phyloP scores from a whole-genome alignment of 495 filamentous ascomycete genomes.

The Chaetomidium leptoderma region DNA sequence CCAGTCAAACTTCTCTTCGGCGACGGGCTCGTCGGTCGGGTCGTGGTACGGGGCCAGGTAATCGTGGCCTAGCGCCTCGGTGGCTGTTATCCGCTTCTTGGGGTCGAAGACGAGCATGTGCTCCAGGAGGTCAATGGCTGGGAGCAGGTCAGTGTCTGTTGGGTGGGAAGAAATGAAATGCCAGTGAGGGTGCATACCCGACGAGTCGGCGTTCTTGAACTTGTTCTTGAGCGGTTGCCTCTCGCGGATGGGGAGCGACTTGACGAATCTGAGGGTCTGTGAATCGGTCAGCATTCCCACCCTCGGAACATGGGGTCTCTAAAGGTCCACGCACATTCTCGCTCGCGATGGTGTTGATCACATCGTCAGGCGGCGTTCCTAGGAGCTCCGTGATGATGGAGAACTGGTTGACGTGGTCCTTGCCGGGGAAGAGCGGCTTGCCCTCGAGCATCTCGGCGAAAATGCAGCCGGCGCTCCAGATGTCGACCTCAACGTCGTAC shows the following conservation, averaged over 20 bases:
- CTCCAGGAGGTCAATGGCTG: conserved; percentile 91
- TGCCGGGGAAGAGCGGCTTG: conserved; percentile 96
- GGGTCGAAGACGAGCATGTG: conserved; percentile 98
- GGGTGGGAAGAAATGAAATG: too few species aligned
- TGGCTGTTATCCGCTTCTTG: conserved; percentile 80
- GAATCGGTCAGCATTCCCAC: not conserved
- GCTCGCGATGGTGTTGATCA: conserved; percentile 96
- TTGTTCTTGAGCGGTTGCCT: conserved; percentile 84
- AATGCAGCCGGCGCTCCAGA: conserved; percentile 98
- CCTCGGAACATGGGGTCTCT: not conserved
- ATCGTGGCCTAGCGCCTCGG: conserved; percentile 79
- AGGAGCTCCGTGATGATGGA: conserved; percentile 98
- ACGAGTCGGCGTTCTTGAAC: conserved; percentile 93
- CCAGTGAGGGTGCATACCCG: conserved; percentile 53
- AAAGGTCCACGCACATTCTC: conserved; percentile 71
- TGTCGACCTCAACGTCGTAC: conserved; percentile 98
- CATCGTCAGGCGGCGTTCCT: conserved; percentile 96
- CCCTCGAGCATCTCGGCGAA: conserved; percentile 99
- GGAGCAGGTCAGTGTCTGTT: conserved; percentile 7
- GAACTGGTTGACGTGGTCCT: conserved; percentile 99
- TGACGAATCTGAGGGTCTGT: conserved; percentile 93
- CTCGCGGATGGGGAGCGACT: conserved; percentile 94
- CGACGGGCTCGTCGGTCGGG: conserved; percentile 89
- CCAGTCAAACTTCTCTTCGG: conserved; percentile 99
- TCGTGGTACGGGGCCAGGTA: conserved; percentile 97